Base-by-base conservation (phyloP, 352 stramenopile species). In the Phytophthora uliginosa region DNA sequence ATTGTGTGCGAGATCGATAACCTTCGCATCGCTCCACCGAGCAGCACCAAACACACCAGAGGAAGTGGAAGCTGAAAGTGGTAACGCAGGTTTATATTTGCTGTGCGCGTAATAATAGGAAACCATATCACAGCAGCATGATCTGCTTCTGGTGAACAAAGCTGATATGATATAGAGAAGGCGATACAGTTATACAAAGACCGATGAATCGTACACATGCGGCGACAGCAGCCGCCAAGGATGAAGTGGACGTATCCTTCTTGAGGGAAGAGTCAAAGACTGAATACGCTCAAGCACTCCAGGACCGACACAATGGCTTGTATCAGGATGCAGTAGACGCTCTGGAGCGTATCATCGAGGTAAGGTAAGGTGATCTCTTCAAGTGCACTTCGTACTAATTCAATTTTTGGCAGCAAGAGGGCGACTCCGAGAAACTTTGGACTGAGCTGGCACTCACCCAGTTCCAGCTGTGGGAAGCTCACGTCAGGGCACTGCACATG, bases 1-100 rank as follows among this genome's bases (percentile, higher is more conserved):
- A 50, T 91, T 9, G 56, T 85, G 10, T 82, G 68, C 20, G 83
- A 91, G 53, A 52, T 93, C 28, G 85, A 93, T 34, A 86, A 91
- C 52, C 54, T 89, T 59, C 74, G 53, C 59, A 74, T 74, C 13
- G 42, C 40, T 13, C 47, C n/a, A 63, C 6, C 50, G 36, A 31
- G n/a, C 26, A 38, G 28, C 15, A 59, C 26, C 22, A 60, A 66
- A 20, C n/a, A 74, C 34, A 42, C 9, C 34, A 42, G 34, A 15
- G 34, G 34, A 42, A 42, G 13, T 42, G 26, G 26, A 31, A 31
- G 26, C 26, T 45, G 12, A 45, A 45, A 15, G 17, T 45, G 36
- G 36, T 15, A 45, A 42, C 36, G 6, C 36, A 59, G 26, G 26
- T 48, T 47, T 65, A 55, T 63, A 50, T 69, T 71, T 66, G 31